Evolutionary conservation across 2,329 filamentous ascomycete species (phyloP).

Genomic region (Penicillium griseofulvum): DNA sequence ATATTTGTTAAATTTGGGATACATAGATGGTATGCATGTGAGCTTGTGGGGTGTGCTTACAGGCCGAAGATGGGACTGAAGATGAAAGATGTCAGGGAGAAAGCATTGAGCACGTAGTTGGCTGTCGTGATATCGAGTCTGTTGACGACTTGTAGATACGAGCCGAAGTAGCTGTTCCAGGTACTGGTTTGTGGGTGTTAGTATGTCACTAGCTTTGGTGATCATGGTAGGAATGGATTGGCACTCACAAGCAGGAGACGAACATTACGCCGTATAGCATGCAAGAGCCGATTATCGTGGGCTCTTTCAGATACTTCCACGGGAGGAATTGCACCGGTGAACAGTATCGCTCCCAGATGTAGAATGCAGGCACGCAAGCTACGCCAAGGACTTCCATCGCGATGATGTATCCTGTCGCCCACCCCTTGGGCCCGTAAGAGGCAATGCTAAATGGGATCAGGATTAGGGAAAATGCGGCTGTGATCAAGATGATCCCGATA

Average conservation of each 20-base stretch:
- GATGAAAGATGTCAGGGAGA: constrained; percentile 8
- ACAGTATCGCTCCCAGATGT: constrained; percentile 8
- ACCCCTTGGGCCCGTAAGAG: constrained; percentile 1
- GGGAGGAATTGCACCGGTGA: constrained; percentile 8
- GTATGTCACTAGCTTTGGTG: background rate
- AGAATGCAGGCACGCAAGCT: constrained; percentile 6
- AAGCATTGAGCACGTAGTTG: constrained; percentile 7
- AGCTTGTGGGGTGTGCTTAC: background rate
- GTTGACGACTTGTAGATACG: constrained; percentile 10
- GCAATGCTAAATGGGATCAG: constrained; percentile 2
- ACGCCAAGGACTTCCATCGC: constrained; percentile 11
- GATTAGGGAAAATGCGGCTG: constrained; percentile 1
- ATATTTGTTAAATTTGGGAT: background rate
- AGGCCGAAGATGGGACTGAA: constrained; percentile 10
- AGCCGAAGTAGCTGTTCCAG: constrained; percentile 10
- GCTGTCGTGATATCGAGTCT: constrained; percentile 6
- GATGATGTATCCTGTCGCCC: constrained; percentile 7
- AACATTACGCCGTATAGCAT: constrained; percentile 11
- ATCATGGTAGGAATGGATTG: background rate
- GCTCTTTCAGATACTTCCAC: constrained; percentile 9
- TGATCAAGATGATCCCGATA: constrained; percentile 8
- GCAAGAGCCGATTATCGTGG: constrained; percentile 11
- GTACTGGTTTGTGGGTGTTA: background rate
- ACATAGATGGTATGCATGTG: background rate
- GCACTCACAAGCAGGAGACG: constrained; percentile 2